Base-by-base conservation (phyloP, 805 yeast species). In the Clavispora phyllophila region DNA sequence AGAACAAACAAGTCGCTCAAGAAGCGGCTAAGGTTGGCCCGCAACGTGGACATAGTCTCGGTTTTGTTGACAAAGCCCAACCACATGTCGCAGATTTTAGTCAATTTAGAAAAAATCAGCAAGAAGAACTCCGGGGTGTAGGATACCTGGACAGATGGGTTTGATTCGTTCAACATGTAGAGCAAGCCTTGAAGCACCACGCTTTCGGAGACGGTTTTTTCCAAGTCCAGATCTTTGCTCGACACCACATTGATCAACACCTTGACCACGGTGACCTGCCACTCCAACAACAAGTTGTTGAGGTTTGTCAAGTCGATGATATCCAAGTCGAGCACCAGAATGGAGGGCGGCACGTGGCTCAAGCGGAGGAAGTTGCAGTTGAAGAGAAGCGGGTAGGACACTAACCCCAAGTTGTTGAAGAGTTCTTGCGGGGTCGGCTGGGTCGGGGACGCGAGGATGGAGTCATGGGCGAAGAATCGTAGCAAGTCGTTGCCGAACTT, bases 331-430 rank as follows among this genome's bases (percentile, higher is more conserved):
- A 22, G 13, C 32, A 31, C 37, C 3, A 29, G 39, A n/a, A 39
- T 24, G 14, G 37, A 14, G 1, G 38, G 22, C 3, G 40, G 31
- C 10, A 39, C 37, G 24, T 28, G 36, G 19, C 66, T 51, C 33
- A 61, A 58, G 10, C 55, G 50, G n/a, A 63, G 51, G 41, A 68
- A 70, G 36, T 31, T 64, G 45, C 46, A 59, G 45, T 50, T 61
- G 53, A 75, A 68, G 8, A 78, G 53, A 26, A 78, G 49, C 0
- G 84, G 83, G 45, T 75, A 65, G 9, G 75, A 58, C 12, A 77
- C 63, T 20, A 78, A 65, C 1, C 81, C 81, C 40, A 79, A 57
- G 46, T 76, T 77, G 52, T 76, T 75, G 53, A 76, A 76, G 36
- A 78, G 46, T 9, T 48, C 56, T 28, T 42, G 37, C 14, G 51